Conservation (phyloP, 345 rosid genomes). For the Aquilaria yunnanensis region DNA sequence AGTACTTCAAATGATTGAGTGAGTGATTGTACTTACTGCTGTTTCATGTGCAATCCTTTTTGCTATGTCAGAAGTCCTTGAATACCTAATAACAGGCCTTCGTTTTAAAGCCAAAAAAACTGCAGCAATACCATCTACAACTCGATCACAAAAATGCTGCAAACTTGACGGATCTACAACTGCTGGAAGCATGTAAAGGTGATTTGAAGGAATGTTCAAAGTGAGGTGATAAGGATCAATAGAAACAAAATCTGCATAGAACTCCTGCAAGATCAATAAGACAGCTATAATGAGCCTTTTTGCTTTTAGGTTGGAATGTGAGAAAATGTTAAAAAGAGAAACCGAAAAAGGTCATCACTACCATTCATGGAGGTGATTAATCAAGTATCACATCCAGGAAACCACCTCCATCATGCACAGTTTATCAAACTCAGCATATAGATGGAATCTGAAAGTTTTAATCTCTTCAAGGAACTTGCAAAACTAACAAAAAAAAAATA, state of each 20-base stretch:
- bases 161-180: constrained; percentile 88
- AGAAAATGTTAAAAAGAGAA: neutral
- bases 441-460: too few species aligned
- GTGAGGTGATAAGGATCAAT: constrained; percentile 86
- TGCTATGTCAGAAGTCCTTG: constrained; percentile 90
- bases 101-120: constrained; percentile 84
- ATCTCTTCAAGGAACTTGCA: too few species aligned
- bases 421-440: too few species aligned
- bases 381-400: neutral
- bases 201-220: constrained; percentile 72
- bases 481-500: too few species aligned
- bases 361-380: too few species aligned
- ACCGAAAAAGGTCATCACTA: neutral
- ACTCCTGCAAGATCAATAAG: constrained; percentile 64
- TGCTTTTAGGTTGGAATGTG: too few species aligned
- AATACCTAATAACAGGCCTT: constrained; percentile 89
- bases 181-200: constrained; percentile 91
- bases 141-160: constrained; percentile 79
- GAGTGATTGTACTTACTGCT: constrained; percentile 47
- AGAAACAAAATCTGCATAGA: constrained; percentile 90
- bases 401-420: neutral
- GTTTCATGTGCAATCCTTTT: constrained; percentile 97
- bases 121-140: constrained; percentile 85
- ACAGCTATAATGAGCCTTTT: constrained; percentile 1
- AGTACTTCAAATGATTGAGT: neutral